Base-by-base conservation (phyloP, 2,329 filamentous ascomycete species). In the Aspergillaceae sp. region DNA sequence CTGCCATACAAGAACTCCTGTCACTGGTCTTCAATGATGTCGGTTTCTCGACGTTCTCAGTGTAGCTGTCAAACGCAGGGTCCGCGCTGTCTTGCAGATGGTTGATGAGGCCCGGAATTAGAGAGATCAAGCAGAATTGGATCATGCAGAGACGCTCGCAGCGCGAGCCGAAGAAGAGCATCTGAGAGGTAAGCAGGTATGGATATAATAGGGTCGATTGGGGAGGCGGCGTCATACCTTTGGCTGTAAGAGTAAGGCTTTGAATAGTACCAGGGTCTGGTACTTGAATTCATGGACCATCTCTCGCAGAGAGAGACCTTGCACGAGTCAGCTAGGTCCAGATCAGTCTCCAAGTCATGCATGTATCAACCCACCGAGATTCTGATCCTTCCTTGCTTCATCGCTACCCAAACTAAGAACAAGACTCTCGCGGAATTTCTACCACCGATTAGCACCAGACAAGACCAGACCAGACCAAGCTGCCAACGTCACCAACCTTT, bases 121-220 rank as follows among this genome's bases (percentile, higher is more conserved):
- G 75, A 44, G 91, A 96, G 56, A 98, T 84, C 40, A 98, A 78
- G 38, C 91, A 92, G 71, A 97, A 98, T 67, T 98, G 92, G 70
- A 95, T 90, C 86, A 97, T 94, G 77, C 92, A 98, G 56, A 98
- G 73, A 53, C 86, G 80, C 68, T 98, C 92, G 67, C 92, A 97
- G 57, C 89, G 83, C n/a, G 91, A 89, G 51, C 92, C 90, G 60
- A 97, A 98, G 72, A 98, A 97, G 45, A 98, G 82, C 86, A 97
- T 97, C 90, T 95, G 56, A 32, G 3, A 7, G 9, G 61, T 32
- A 59, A 26, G 3, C 27, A 26, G 8, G 4, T 3, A 3, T 10
- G 2, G 6, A 19, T 26, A 38, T 28, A 11, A 11, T 19, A 19
- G 19, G 19, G 19, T 19, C 19, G 19, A 19, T 19, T 19, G 19